Evolutionary conservation across 805 yeast species (phyloP), one percentile per base, ranked within the genome.

Genomic region (Lipomyces orientalis): DNA sequence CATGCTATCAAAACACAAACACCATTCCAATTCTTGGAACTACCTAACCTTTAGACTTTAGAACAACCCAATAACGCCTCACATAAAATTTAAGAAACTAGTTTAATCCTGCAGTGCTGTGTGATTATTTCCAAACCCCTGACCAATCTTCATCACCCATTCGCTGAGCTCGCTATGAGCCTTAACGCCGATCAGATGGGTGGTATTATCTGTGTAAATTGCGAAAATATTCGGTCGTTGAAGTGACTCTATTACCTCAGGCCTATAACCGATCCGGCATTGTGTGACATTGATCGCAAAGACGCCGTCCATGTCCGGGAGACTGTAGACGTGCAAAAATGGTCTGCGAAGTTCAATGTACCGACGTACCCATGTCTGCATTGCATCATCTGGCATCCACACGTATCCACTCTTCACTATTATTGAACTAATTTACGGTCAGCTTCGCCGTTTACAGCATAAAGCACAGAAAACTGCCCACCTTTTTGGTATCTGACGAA

Each of bases 271-370:
- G 49, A 68, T 64, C 35, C 64, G 60, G 61, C 71, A 68, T 19
- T 63, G 63, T 4, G 64, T 54, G 16, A 68, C 60, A 34, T 68
- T 68, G 39, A 68, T 67, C 5, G 68, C 70, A 29, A 51, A 37
- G 4, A 63, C 16, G n/a, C 63, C 68, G 29, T 66, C 68, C 62
- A 56, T 58, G 25, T 55, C 66, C 1, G 62, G 31, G 7, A 34
- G 58, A 19, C 10, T 39, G 57, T 67, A 64, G 5, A 68, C 58
- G 35, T 68, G 66, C 51, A 68, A 49, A 52, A 63, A 66, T 22
- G 71, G 71, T 57, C 71, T 70, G 8, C 71, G 67, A 12, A 68
- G 64, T 37, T 68, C 71, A 16, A 67, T 46, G 46, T 61, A 60
- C 33, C 71, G 63, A 5, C 64, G 65, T 7, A 43, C 61, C 71